phyloP scores from a whole-genome alignment of 257 asterid genomes.

The Parsonsia alboflavescens region DNA sequence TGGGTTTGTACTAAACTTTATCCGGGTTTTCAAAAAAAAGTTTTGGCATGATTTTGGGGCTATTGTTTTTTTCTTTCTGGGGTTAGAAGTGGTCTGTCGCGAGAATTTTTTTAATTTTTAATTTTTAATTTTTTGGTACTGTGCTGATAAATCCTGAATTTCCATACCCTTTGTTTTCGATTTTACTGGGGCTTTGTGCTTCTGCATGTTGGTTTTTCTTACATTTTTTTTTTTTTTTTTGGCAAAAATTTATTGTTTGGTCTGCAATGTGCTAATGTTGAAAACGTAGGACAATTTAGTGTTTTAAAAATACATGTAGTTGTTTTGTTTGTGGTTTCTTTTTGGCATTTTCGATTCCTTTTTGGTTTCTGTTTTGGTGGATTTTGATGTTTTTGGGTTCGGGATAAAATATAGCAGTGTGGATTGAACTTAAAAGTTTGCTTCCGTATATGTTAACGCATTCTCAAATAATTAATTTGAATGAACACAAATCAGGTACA shows the following conservation, averaged over 20 bases:
- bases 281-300: background rate
- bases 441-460: background rate
- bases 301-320: background rate
- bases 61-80: background rate
- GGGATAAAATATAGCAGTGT: background rate
- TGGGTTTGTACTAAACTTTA: background rate
- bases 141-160: background rate
- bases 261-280: background rate
- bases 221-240: background rate
- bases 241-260: background rate
- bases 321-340: background rate
- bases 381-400: background rate
- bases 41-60: background rate
- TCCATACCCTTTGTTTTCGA: constrained; percentile 3
- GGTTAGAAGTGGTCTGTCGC: background rate
- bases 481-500: too few relatives aligned
- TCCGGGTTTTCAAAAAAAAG: background rate
- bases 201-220: constrained; percentile 22
- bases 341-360: too few relatives aligned
- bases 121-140: too few relatives aligned
- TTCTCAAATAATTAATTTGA: background rate
- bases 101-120: background rate
- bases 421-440: background rate
- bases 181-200: constrained; percentile 8
- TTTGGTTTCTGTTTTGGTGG: background rate